Conservation (phyloP, 306 rosid species). For the Sindora glabra region DNA sequence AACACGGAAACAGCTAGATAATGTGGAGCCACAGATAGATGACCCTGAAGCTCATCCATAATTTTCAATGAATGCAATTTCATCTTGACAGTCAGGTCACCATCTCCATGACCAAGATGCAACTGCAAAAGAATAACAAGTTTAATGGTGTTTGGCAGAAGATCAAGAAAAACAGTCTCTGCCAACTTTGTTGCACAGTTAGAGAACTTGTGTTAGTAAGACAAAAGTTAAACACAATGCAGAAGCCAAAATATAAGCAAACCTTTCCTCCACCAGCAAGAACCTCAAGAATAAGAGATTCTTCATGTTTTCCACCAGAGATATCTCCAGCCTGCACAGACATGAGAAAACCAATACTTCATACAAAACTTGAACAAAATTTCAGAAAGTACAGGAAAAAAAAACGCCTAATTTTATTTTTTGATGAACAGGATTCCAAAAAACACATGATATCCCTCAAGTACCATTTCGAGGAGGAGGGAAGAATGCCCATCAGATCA, state of each 20-base stretch:
- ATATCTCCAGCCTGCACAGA: constrained; percentile 52
- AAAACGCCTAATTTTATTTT: no score
- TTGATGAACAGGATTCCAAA: background rate
- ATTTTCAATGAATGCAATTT: constrained; percentile 83
- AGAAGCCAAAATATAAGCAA: constrained; percentile 12
- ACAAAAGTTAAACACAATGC: background rate
- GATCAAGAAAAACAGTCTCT: background rate
- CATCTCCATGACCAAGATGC: constrained; percentile 49
- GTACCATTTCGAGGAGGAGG: background rate
- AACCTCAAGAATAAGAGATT: constrained; percentile 67
- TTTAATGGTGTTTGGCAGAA: background rate
- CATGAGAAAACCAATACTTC: background rate
- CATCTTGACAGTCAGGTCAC: constrained; percentile 63
- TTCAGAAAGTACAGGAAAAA: background rate
- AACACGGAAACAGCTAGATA: constrained; percentile 88
- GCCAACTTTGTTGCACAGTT: background rate
- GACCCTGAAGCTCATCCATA: constrained; percentile 88
- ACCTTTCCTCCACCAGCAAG: constrained; percentile 97
- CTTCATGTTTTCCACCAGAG: constrained; percentile 43
- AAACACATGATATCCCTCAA: background rate
- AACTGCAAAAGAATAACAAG: constrained; percentile 41
- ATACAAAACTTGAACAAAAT: background rate
- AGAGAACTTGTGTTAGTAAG: background rate
- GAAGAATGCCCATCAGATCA: background rate
- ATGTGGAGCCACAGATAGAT: constrained; percentile 43